phyloP scores from a whole-genome alignment of 106 monocot species.

The Acanthochlamys bracteata region DNA sequence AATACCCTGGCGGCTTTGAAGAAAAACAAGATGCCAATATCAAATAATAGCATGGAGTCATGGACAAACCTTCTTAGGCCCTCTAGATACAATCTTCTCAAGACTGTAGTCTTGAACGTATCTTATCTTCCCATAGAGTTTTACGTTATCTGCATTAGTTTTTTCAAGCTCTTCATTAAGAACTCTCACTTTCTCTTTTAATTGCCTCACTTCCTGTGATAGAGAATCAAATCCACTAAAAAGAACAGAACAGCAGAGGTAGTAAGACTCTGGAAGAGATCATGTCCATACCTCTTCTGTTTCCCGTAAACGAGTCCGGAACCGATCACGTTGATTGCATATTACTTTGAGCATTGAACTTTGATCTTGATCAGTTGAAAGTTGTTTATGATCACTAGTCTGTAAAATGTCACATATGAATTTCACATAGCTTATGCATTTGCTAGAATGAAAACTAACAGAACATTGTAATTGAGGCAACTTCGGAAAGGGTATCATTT shows the following conservation, averaged over 20 bases:
- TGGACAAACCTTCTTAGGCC: conserved; percentile 66
- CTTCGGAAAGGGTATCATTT: too few species aligned
- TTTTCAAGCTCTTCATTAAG: conserved; percentile 76
- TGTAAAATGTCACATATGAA: conserved; percentile 1
- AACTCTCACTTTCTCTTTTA: conserved; percentile 79
- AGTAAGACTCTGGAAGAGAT: background rate
- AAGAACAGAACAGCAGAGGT: background rate
- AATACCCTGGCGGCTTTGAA: background rate
- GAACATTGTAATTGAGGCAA: too few species aligned
- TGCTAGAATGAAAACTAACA: too few species aligned
- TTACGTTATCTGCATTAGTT: conserved; percentile 94
- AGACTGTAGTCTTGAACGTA: conserved; percentile 95
- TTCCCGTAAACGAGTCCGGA: conserved; percentile 75
- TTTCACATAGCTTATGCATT: too few species aligned
- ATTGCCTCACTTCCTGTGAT: conserved; percentile 65
- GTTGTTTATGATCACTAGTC: conserved; percentile 63
- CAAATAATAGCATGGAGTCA: background rate
- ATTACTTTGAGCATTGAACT: conserved; percentile 99
- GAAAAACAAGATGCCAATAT: background rate
- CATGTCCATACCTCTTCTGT: conserved; percentile 71
- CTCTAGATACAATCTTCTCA: conserved; percentile 92
- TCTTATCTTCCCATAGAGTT: conserved; percentile 92
- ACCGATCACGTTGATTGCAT: conserved; percentile 95
- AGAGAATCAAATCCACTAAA: conserved; percentile 6
- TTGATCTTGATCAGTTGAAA: conserved; percentile 72